Base-by-base conservation (phyloP, 345 rosid genomes). In the Cardamine resedifolia region DNA sequence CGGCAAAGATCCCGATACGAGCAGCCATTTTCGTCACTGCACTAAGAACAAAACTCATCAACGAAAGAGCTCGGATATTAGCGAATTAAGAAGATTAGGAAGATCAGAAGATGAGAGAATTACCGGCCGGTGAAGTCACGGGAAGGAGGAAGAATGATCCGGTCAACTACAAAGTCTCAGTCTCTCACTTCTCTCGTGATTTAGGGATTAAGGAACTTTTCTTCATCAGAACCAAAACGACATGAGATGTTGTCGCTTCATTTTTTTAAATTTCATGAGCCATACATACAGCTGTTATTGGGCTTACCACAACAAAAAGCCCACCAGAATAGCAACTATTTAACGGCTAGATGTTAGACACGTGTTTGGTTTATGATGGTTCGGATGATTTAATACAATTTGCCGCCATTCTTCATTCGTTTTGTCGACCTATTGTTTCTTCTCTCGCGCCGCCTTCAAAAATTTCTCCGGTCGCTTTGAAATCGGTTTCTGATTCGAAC, bases 11-110 rank as follows among this genome's bases (percentile, higher is more conserved):
- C 72, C 82, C 69, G 72, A 70, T 44, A 62, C 70, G 63, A 76
- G 74, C 79, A 47, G 77, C 87, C 96, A 84, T 86, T 70, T 10
- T 79, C 66, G 66, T 75, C 74, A 52, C 79, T 60, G 70, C 63
- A 68, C 3, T 28, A n/a, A 58, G 12, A 58, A 58, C 45, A 59
- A 14, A 66, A 59, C n/a, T n/a, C 38, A 58, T 66, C 12, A 58
- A 48, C 51, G 11, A 48, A 58, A 66, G 36, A 58, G 62, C 67
- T 74, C 68, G 5, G 61, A 66, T 45, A 66, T 66, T 24, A n/a
- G 14, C 14, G 19, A 49, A 49, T 49, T 50, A 56, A 16, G 38
- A 39, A 5, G 49, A 45, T 65, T 33, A 19, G 3, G 11, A 58
- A 49, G 43, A 74, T 66, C 68, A 27, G 52, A n/a, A 64, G 28